Evolutionary conservation across 352 stramenopile genomes (phyloP).

Genomic region (Blastocystis sp.): DNA sequence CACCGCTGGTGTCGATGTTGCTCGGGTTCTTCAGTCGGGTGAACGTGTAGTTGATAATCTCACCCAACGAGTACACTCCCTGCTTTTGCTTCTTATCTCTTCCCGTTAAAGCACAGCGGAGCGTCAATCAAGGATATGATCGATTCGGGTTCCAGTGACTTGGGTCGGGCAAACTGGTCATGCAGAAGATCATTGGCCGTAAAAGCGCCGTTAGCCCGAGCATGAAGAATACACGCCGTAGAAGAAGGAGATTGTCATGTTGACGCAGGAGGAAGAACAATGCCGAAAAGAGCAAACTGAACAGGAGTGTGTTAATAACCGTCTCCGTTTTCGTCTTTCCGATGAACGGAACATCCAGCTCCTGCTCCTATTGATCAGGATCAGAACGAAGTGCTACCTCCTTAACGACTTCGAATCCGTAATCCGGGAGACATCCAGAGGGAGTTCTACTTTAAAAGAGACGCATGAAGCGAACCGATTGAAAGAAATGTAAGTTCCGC

Average conservation of each 20-base stretch:
- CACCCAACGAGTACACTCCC: background rate
- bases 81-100: background rate
- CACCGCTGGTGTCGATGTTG: slow-evolving; percentile 35
- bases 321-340: slow-evolving; percentile 53
- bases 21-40: slow-evolving; percentile 19
- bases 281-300: background rate
- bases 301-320: slow-evolving; percentile 46
- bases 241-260: slow-evolving; percentile 32
- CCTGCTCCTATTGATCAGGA: background rate
- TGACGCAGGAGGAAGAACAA: background rate
- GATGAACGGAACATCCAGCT: slow-evolving; percentile 36
- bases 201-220: slow-evolving; percentile 41
- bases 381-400: background rate
- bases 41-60: slow-evolving; percentile 62
- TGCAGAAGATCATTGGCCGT: slow-evolving; percentile 49
- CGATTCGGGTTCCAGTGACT: slow-evolving; percentile 11
- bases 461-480: background rate
- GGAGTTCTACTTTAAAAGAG: slow-evolving; percentile 21
- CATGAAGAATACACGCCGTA: slow-evolving; percentile 36
- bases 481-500: slow-evolving; percentile 45
- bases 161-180: slow-evolving; percentile 57
- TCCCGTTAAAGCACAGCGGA: background rate
- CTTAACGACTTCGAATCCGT: slow-evolving; percentile 52
- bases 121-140: slow-evolving; percentile 20
- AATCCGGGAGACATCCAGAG: slow-evolving; percentile 16